Percentiles rank a stretch among this genome's conserved stretches.
Conservation (phyloP, 2,329 filamentous ascomycete genomes). For the Aspergillus aculeatinus region DNA sequence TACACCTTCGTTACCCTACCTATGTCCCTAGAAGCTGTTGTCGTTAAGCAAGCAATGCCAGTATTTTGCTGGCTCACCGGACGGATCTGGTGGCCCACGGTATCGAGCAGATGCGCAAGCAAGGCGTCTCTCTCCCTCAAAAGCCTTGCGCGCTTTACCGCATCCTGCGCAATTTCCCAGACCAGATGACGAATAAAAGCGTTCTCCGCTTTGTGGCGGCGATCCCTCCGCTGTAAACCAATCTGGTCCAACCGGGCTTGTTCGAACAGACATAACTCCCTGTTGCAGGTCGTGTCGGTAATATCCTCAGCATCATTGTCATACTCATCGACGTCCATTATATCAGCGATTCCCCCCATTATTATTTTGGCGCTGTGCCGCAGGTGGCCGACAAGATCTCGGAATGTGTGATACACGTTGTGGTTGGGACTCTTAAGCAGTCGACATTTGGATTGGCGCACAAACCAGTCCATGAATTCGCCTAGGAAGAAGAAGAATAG, state of each 20-base stretch:
- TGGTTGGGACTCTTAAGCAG: slow-evolving; percentile 37
- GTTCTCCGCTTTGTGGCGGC: slow-evolving; percentile 35
- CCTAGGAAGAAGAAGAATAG: slow-evolving; percentile 38
- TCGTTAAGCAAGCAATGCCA: slow-evolving; percentile 35
- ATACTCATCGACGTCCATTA: slow-evolving; percentile 27
- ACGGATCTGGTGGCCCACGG: slow-evolving; percentile 25
- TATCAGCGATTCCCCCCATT: slow-evolving; percentile 17
- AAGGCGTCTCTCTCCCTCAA: slow-evolving; percentile 26
- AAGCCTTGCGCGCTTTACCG: slow-evolving; percentile 28
- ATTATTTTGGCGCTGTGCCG: slow-evolving; percentile 25
- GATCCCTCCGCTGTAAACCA: slow-evolving; percentile 32
- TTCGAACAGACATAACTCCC: slow-evolving; percentile 30
- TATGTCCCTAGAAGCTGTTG: slow-evolving; percentile 29
- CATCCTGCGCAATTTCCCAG: slow-evolving; percentile 39
- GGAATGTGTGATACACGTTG: slow-evolving; percentile 36
- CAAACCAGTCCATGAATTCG: slow-evolving; percentile 42
- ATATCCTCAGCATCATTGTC: slow-evolving; percentile 14
- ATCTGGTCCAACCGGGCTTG: slow-evolving; percentile 34
- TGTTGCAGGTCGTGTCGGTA: slow-evolving; percentile 16
- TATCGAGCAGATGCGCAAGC: slow-evolving; percentile 27
- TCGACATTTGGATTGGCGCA: slow-evolving; percentile 34
- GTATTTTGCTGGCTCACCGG: slow-evolving; percentile 27
- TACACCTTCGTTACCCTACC: slow-evolving; percentile 24
- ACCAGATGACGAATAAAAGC: slow-evolving; percentile 38
- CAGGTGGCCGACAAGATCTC: slow-evolving; percentile 33